These are phyloP conservation scores for Saccharomyces mikatae DNA, from an alignment of 805 yeast species.

Conservation along the genomic window DNA sequence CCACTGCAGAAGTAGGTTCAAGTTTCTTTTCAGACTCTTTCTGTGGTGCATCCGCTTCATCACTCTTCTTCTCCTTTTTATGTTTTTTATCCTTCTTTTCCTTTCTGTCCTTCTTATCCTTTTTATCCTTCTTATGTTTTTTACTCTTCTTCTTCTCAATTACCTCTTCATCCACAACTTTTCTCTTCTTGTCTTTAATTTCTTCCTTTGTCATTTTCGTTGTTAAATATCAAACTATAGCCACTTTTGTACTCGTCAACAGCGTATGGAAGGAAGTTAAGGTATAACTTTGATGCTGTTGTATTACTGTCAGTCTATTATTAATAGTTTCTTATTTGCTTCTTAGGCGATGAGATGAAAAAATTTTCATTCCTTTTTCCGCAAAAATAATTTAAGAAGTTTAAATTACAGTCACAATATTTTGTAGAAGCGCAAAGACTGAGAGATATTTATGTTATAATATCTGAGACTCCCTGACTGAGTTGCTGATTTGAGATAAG, in stretches of 20 bases:
- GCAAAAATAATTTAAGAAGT: neutral
- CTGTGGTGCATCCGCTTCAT: slow-evolving; percentile 26
- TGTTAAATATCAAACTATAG: neutral
- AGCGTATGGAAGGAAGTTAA: neutral
- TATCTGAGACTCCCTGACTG: neutral
- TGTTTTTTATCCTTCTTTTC: slow-evolving; percentile 13
- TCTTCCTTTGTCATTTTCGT: slow-evolving; percentile 31
- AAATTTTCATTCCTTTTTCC: neutral
- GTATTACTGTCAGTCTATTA: neutral
- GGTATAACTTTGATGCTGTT: neutral
- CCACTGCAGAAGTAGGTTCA: slow-evolving; percentile 17
- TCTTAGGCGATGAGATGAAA: slow-evolving; percentile 5
- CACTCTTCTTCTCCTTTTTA: slow-evolving; percentile 28
- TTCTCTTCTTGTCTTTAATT: slow-evolving; percentile 34
- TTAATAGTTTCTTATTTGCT: neutral
- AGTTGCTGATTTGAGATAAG: neutral
- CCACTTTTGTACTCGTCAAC: neutral
- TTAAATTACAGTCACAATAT: neutral
- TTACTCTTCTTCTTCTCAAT: slow-evolving; percentile 22
- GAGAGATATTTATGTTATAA: neutral
- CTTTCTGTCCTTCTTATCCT: slow-evolving; percentile 28
- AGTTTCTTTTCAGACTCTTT: slow-evolving; percentile 30
- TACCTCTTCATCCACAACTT: slow-evolving; percentile 28
- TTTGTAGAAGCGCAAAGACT: neutral
- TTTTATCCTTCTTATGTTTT: slow-evolving; percentile 26